phyloP scores from a whole-genome alignment of 768 basidiomycete species.

The Trametes gibbosa region DNA sequence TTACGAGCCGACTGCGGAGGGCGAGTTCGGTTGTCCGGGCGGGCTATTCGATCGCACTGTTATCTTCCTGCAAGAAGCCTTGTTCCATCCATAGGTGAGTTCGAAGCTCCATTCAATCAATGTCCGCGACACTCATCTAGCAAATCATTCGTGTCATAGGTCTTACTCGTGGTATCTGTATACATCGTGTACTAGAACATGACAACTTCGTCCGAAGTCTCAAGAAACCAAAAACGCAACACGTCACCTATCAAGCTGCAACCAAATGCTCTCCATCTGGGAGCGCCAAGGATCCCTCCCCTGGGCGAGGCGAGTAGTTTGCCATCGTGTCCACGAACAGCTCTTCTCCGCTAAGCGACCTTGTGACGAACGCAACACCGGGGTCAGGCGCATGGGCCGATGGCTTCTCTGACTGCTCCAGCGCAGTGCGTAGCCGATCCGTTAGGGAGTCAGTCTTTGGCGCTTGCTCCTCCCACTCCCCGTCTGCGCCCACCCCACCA shows the following conservation, averaged over 20 bases:
- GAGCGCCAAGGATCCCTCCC: neutral
- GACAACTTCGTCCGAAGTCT: too few relatives aligned
- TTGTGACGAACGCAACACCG: conserved; percentile 10
- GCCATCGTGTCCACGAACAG: conserved; percentile 3
- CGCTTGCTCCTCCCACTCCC: conserved; percentile 12
- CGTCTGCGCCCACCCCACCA: neutral
- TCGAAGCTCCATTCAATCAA: too few relatives aligned
- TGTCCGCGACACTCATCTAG: too few relatives aligned
- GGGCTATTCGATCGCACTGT: conserved; percentile 36
- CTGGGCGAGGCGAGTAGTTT: neutral
- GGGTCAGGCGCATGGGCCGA: conserved; percentile 7
- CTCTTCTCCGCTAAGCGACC: conserved; percentile 16
- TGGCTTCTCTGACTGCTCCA: conserved; percentile 17
- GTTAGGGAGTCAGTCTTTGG: conserved; percentile 3
- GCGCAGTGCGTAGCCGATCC: conserved; percentile 10
- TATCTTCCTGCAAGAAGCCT: conserved; percentile 23
- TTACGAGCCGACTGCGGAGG: conserved; percentile 44
- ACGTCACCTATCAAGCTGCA: neutral
- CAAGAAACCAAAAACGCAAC: neutral
- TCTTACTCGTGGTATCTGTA: neutral
- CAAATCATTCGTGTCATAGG: too few relatives aligned
- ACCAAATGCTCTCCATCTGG: neutral
- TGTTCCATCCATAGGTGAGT: neutral
- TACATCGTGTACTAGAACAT: neutral
- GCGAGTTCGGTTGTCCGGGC: conserved; percentile 31